These are phyloP conservation scores for Colletotrichum paranaense DNA, from an alignment of 2,329 filamentous ascomycete genomes.

Conservation along the genomic window DNA sequence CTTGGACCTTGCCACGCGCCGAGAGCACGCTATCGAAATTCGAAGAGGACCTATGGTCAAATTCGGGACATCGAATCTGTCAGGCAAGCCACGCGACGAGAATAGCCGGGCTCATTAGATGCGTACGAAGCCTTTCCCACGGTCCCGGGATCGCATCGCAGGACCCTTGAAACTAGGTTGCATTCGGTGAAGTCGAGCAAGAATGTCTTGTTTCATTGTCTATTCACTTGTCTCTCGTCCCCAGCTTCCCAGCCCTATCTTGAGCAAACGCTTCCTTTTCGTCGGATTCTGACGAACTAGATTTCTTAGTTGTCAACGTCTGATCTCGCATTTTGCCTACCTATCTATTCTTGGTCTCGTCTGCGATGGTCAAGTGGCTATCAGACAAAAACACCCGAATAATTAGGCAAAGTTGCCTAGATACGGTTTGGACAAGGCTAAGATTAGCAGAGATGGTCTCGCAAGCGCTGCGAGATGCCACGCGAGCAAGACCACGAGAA, in stretches of 20 bases:
- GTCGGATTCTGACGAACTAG: neutral
- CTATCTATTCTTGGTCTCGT: neutral
- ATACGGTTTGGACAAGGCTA: neutral
- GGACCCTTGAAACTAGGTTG: neutral
- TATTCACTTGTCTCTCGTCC: neutral
- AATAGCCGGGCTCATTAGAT: neutral
- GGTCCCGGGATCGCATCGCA: neutral
- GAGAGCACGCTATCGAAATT: constrained; percentile 18
- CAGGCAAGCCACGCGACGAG: neutral
- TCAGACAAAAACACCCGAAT: neutral
- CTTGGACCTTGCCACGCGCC: constrained; percentile 16
- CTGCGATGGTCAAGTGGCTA: neutral
- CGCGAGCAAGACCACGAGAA: neutral
- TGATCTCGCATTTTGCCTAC: neutral
- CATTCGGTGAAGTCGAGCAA: neutral
- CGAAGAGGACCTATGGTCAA: neutral
- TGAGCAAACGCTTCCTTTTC: neutral
- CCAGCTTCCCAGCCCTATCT: neutral
- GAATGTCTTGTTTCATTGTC: neutral
- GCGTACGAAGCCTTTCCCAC: constrained; percentile 1
- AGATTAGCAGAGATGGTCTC: neutral
- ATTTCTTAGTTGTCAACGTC: neutral
- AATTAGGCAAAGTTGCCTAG: neutral
- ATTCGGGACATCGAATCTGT: neutral
- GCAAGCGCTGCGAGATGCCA: neutral